These are phyloP conservation scores for Suhomyces emberorum DNA, from an alignment of 805 yeast species.

Conservation along the genomic window DNA sequence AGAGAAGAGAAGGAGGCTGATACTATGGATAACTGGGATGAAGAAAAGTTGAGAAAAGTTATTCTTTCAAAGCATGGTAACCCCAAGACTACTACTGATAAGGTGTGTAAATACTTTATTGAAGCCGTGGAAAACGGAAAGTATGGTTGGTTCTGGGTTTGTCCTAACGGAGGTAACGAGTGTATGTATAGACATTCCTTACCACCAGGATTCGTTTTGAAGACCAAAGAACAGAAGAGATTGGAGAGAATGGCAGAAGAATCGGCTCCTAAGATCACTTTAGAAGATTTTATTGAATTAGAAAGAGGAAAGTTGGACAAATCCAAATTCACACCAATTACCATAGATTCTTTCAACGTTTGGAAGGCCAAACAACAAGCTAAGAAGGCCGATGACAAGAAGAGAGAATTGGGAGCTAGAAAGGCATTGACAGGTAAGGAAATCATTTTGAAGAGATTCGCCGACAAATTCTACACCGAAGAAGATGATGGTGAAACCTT, in stretches of 20 bases:
- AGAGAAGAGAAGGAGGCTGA: constrained; percentile 71
- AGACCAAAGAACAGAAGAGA: constrained; percentile 94
- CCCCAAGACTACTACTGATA: constrained; percentile 90
- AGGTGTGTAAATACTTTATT: constrained; percentile 87
- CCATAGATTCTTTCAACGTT: constrained; percentile 68
- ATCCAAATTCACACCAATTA: constrained; percentile 79
- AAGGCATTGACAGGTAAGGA: constrained; percentile 65
- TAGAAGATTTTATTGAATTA: constrained; percentile 93
- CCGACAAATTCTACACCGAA: constrained; percentile 53
- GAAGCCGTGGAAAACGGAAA: constrained; percentile 97
- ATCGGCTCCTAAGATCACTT: constrained; percentile 80
- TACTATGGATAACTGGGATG: constrained; percentile 97
- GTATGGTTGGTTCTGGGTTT: constrained; percentile 98
- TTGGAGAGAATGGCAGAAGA: constrained; percentile 83
- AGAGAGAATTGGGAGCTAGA: constrained; percentile 36
- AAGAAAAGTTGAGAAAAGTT: constrained; percentile 85
- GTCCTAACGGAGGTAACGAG: constrained; percentile 90
- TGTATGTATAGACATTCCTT: constrained; percentile 94
- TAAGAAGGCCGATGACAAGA: constrained; percentile 43
- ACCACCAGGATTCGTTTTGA: constrained; percentile 95
- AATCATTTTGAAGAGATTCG: constrained; percentile 57
- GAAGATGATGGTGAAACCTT: constrained; percentile 50
- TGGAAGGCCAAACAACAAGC: constrained; percentile 78
- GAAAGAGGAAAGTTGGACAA: constrained; percentile 84
- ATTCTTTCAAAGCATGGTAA: constrained; percentile 92